Evolutionary conservation across 345 rosid species (phyloP).

Genomic region (Conringia planisiliqua): DNA sequence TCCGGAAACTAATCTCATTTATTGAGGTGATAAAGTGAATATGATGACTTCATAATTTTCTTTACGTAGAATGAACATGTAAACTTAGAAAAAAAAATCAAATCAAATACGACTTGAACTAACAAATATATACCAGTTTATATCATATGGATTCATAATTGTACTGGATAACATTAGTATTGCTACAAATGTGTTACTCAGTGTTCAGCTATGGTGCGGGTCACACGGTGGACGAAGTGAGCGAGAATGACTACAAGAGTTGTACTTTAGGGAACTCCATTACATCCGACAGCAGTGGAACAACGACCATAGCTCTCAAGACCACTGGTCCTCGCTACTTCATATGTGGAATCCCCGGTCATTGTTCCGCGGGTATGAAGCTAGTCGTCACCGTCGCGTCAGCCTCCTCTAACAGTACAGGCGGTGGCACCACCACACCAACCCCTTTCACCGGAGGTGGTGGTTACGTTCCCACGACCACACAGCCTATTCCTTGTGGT

Average conservation of each 20-base stretch:
- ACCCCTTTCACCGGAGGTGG: constrained; percentile 14
- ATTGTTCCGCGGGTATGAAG: constrained; percentile 74
- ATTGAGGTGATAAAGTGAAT: constrained; percentile 5
- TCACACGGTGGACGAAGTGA: constrained; percentile 78
- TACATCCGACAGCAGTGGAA: constrained; percentile 64
- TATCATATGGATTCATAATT: not conserved
- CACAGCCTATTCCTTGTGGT: constrained; percentile 25
- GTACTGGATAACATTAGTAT: not conserved
- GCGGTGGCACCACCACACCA: constrained; percentile 5
- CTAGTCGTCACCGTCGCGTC: constrained; percentile 49
- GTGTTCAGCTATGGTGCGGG: constrained; percentile 65
- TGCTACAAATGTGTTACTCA: constrained; percentile 17
- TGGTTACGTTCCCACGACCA: constrained; percentile 25
- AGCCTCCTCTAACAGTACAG: not conserved
- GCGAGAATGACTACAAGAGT: constrained; percentile 63
- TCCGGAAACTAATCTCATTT: not conserved
- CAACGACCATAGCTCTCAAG: constrained; percentile 67
- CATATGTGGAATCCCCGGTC: constrained; percentile 64
- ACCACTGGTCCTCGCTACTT: constrained; percentile 76
- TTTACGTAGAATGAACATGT: not conserved
- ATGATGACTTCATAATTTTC: not conserved
- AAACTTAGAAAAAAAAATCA: not conserved
- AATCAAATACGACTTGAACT: not conserved
- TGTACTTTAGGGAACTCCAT: constrained; percentile 64
- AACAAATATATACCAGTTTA: not conserved